Percentiles rank a stretch among this genome's conserved stretches.
Conservation (phyloP, 441 rosid genomes). For the Biscutella laevigata region DNA sequence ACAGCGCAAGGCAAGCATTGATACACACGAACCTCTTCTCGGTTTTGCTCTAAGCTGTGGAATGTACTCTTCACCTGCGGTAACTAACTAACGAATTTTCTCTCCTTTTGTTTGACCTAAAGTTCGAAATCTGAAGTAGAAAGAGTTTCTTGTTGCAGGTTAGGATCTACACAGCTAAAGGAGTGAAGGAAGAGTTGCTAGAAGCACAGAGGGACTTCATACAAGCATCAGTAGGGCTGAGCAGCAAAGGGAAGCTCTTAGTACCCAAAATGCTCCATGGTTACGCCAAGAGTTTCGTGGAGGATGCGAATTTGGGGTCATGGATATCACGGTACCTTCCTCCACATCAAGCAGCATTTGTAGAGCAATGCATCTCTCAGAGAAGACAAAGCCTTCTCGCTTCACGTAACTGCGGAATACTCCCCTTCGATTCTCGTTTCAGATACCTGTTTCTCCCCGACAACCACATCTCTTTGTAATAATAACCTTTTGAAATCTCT, state of each 20-base stretch:
- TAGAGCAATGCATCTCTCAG: conserved; percentile 69
- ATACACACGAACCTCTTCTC: conserved; percentile 52
- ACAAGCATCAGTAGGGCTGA: conserved; percentile 72
- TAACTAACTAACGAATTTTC: conserved; percentile 20
- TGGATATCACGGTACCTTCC: conserved; percentile 90
- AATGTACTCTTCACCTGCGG: conserved; percentile 92
- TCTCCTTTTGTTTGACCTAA: no score
- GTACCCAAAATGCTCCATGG: conserved; percentile 83
- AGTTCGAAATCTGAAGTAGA: background rate
- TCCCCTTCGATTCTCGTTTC: conserved; percentile 71
- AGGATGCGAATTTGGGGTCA: conserved; percentile 62
- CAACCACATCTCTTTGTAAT: conserved; percentile 10
- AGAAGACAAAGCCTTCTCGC: conserved; percentile 58
- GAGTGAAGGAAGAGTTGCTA: conserved; percentile 66
- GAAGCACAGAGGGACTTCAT: conserved; percentile 78
- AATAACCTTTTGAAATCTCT: background rate
- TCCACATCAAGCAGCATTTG: conserved; percentile 65
- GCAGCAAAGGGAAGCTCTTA: conserved; percentile 79
- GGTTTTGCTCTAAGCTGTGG: conserved; percentile 79
- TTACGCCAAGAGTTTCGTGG: conserved; percentile 60
- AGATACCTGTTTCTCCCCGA: conserved; percentile 68
- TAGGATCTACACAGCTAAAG: conserved; percentile 56
- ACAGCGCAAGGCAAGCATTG: conserved; percentile 53
- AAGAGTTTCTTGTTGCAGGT: conserved; percentile 34
- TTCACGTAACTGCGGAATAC: conserved; percentile 68